A percentile compares a stretch with the other conserved stretches of the same genome.
These are phyloP conservation scores for Salix suchowensis DNA, from an alignment of 345 rosid genomes.

Conservation along the genomic window DNA sequence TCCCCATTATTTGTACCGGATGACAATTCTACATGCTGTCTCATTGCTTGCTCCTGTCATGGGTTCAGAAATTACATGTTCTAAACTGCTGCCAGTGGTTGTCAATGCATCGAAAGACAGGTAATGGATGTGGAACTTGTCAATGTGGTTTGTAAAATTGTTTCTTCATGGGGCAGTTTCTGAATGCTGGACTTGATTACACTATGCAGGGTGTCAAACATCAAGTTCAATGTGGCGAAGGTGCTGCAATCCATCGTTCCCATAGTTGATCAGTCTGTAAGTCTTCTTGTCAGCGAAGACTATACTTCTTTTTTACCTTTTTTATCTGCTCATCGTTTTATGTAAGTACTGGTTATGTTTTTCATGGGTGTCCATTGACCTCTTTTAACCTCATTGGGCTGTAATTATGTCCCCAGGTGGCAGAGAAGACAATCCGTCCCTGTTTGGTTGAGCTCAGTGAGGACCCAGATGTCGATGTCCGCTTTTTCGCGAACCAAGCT, in stretches of 20 bases:
- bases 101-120: slow-evolving; percentile 82
- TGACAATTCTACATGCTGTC: slow-evolving; percentile 72
- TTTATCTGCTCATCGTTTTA: not conserved
- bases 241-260: slow-evolving; percentile 85
- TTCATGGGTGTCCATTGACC: not conserved
- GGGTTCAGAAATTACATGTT: slow-evolving; percentile 84
- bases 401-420: slow-evolving; percentile 38
- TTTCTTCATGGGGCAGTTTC: not conserved
- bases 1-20: slow-evolving; percentile 82
- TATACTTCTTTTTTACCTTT: not conserved
- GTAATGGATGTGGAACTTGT: slow-evolving; percentile 27
- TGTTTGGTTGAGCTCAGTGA: slow-evolving; percentile 81
- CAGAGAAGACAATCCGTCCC: slow-evolving; percentile 69
- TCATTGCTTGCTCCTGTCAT: slow-evolving; percentile 90
- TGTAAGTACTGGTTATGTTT: not conserved
- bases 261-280: slow-evolving; percentile 71
- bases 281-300: slow-evolving; percentile 16
- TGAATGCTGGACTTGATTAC: not conserved
- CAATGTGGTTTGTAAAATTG: not conserved
- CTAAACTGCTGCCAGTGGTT: slow-evolving; percentile 71
- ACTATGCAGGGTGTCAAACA: slow-evolving; percentile 74
- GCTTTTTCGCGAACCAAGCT: slow-evolving; percentile 80
- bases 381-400: not conserved
- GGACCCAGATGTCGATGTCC: slow-evolving; percentile 93
- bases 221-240: slow-evolving; percentile 91